Evolutionary conservation across 1,139 yeast genomes (phyloP), one percentile per base, ranked within the genome.

Genomic region (Magnusiomyces fungicola): DNA sequence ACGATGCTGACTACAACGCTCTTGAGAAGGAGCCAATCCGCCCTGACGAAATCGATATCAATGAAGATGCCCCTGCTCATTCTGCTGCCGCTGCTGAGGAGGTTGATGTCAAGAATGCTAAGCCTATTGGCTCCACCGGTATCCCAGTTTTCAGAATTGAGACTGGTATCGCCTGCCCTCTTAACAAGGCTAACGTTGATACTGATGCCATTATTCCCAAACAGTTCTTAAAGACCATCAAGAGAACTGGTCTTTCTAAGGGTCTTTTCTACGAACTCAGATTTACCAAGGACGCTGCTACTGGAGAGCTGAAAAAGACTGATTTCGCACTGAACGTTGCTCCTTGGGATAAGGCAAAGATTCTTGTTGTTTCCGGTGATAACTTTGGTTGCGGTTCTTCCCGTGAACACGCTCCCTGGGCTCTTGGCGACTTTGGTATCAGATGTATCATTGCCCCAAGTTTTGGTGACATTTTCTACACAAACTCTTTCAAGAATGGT

Each of bases 331-430:
- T 92, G 61, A 92, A 92, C 66, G 85, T 80, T 49, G 84, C 77
- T 50, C 96, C 96, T 49, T 90, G 81, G 75, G 79, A 82, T 60
- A 65, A 76, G 40, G 83, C 97, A 23, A 82, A 85, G 69, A 82
- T 90, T 58, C 74, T 92, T 58, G 84, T 90, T 58, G 96, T 90
- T 55, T 82, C 95, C 46, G 98, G 98, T 67, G 95, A 87, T 67
- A 92, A 92, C 73, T 92, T 92, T 66, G 98, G 98, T 57, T 92
- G 98, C 74, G 98, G 98, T 61, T 90, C 97, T 40, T 89, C 97
- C 4, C 87, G 98, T 76, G 98, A 92, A 69, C 98, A 92, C 63
- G 98, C 98, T 23, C 97, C 98, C 52, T 92, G 98, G 98, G 98
- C 98, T 2, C 77, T 92, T 58, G 90, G 88, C 63, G 98, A 92